Conservation (phyloP, 805 yeast genomes). For the Starmera caribaea region DNA sequence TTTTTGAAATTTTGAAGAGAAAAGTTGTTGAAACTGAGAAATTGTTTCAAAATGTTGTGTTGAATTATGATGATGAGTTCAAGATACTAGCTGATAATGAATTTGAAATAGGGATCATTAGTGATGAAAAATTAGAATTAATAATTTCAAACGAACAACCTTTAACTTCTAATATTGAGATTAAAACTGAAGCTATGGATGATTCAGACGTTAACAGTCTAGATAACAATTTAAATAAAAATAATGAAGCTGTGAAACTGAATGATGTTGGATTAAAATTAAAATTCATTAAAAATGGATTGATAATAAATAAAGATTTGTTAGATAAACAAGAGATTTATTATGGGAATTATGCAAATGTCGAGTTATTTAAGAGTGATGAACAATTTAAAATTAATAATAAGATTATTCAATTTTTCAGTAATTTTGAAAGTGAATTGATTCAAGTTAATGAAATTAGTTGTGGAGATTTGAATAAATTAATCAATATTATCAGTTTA, state of each 20-base stretch:
- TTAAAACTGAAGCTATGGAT: constrained; percentile 3
- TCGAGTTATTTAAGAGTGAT: constrained; percentile 2
- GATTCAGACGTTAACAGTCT: neutral
- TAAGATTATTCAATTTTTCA: neutral
- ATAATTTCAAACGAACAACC: neutral
- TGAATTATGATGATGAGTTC: constrained; percentile 13
- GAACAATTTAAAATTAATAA: constrained; percentile 2
- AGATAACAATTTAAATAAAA: neutral
- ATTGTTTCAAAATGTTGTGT: constrained; percentile 3
- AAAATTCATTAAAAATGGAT: neutral
- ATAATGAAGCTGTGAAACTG: neutral
- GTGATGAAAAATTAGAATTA: constrained; percentile 10
- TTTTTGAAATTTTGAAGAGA: constrained; percentile 2
- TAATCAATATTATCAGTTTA: no score
- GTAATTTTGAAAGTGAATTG: neutral
- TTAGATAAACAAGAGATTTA: neutral
- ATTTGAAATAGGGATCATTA: constrained; percentile 5
- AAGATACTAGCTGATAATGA: constrained; percentile 4
- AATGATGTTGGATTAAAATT: constrained; percentile 5
- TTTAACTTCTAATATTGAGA: constrained; percentile 6
- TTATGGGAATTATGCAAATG: neutral
- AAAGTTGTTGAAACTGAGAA: neutral
- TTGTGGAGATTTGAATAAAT: no score
- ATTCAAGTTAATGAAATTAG: neutral
- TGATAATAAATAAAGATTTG: constrained; percentile 1